Evolutionary conservation across 31 red algal species (phyloP).

Genomic region (Bonnemaisonia californica): DNA sequence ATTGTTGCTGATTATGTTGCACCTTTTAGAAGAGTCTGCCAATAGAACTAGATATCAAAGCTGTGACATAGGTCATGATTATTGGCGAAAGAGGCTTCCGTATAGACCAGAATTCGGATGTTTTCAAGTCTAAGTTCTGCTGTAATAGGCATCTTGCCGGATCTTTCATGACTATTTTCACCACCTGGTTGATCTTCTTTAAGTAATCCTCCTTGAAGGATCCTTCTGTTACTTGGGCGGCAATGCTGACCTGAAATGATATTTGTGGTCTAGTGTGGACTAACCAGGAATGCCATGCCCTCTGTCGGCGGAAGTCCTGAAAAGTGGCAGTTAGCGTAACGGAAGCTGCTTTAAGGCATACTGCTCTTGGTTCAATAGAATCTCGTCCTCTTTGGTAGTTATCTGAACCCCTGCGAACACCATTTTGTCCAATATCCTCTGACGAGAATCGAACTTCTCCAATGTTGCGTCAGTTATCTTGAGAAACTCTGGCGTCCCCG

Average conservation of each 20-base stretch:
- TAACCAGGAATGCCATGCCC: not conserved
- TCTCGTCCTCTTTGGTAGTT: not conserved
- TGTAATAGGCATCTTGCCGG: not conserved
- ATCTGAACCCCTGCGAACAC: slow-evolving; percentile 9
- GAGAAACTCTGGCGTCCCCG: not conserved
- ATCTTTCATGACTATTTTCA: not conserved
- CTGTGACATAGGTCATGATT: slow-evolving; percentile 35
- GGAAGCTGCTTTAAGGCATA: not conserved
- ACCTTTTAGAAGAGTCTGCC: slow-evolving; percentile 8
- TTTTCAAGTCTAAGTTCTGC: not conserved
- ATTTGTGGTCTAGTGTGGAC: slow-evolving; percentile 29
- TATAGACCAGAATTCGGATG: slow-evolving; percentile 35
- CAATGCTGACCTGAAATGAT: not conserved
- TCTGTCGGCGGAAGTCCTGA: not conserved
- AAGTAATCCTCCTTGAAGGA: not conserved
- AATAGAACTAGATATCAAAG: slow-evolving; percentile 36
- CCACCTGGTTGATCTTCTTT: not conserved
- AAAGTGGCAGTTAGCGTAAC: not conserved
- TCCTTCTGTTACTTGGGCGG: slow-evolving; percentile 8
- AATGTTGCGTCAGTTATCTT: not conserved
- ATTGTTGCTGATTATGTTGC: slow-evolving; percentile 19
- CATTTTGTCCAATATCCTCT: slow-evolving; percentile 5
- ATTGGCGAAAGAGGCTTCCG: slow-evolving; percentile 28
- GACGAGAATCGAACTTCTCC: not conserved
- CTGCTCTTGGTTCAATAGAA: slow-evolving; percentile 6